Percentiles rank a stretch among this genome's conserved stretches.
phyloP scores from a whole-genome alignment of 129 eudicot species.

The sunflower (Helianthus annuus) region HanXRQr2.0-SUNRISE NC_035447.2:1459065-1459564 shows the following conservation, averaged over 20 bases:
- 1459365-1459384: conserved; percentile 38
- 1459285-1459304: conserved; percentile 75
- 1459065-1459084: conserved; percentile 27
- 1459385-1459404: conserved; percentile 46
- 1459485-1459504: conserved; percentile 43
- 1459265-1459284: conserved; percentile 58
- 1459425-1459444: conserved; percentile 42
- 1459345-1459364: conserved; percentile 41
- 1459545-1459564: conserved; percentile 61
- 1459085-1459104: conserved; percentile 6
- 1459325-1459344: conserved; percentile 73
- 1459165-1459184: conserved; percentile 25
- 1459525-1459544: conserved; percentile 63
- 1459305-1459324: conserved; percentile 79
- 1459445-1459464: conserved; percentile 35
- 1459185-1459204: conserved; percentile 38
- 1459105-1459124: conserved; percentile 24
- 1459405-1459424: conserved; percentile 38
- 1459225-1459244: conserved; percentile 30
- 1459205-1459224: conserved; percentile 24
- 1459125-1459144: conserved; percentile 37
- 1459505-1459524: conserved; percentile 51
- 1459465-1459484: conserved; percentile 28
- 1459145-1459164: conserved; percentile 11
- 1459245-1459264: conserved; percentile 47